Percentiles rank a stretch among this genome's conserved stretches.
Conservation (phyloP, 495 filamentous ascomycete genomes). For the Aspergillus avenaceus region DNA sequence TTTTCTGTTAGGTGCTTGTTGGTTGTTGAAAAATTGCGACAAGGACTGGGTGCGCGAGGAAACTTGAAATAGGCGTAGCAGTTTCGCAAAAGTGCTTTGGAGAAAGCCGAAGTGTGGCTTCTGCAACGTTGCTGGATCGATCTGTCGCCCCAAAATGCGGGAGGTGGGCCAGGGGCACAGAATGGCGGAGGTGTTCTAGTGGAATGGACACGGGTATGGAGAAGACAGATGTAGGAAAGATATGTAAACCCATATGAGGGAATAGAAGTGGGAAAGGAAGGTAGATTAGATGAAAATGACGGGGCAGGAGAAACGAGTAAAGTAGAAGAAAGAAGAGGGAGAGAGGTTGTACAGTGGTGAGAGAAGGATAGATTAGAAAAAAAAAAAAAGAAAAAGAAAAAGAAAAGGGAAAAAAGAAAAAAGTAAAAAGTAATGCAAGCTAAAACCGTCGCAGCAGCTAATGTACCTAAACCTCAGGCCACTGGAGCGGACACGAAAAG, state of each 20-base stretch:
- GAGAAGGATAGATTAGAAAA: conserved; percentile 8
- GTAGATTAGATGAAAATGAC: background rate
- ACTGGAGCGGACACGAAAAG: conserved; percentile 18
- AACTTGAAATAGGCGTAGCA: conserved; percentile 7
- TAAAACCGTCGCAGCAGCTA: conserved; percentile 8
- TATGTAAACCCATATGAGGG: conserved; percentile 4
- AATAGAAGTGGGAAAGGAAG: no score
- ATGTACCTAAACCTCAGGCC: conserved; percentile 18
- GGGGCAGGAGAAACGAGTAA: conserved; percentile 7
- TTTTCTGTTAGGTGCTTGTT: background rate
- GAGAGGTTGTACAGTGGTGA: no score
- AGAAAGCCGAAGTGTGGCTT: conserved; percentile 11
- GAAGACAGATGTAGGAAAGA: background rate
- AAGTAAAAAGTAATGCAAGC: conserved; percentile 16
- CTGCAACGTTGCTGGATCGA: conserved; percentile 16
- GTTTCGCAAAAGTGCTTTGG: conserved; percentile 8
- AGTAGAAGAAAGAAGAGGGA: conserved; percentile 10
- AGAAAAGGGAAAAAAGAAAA: conserved; percentile 12
- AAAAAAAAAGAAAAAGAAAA: conserved; percentile 8
- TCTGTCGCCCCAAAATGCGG: conserved; percentile 5
- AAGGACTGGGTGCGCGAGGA: background rate
- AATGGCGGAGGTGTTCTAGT: conserved; percentile 9
- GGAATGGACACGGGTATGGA: background rate
- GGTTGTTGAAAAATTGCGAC: background rate
- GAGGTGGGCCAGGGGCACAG: conserved; percentile 7